phyloP scores from a whole-genome alignment of 164 flowering plant species.

The Annona cherimola region DNA sequence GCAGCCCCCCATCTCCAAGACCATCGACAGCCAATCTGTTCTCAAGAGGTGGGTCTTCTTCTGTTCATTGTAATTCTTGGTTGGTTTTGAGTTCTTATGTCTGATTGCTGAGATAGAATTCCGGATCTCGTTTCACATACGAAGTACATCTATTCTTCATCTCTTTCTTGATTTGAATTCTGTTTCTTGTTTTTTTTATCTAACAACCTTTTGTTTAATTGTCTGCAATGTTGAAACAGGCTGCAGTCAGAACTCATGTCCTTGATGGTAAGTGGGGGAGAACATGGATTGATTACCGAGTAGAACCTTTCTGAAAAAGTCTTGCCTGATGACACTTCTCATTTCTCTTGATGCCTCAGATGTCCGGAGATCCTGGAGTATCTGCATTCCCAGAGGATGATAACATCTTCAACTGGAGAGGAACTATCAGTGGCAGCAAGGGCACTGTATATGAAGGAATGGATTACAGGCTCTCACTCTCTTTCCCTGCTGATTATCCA shows the following conservation, averaged over 20 bases:
- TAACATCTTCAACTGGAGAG: slow-evolving; percentile 90
- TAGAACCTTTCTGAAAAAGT: not conserved
- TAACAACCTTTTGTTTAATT: not conserved
- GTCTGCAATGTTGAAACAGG: slow-evolving; percentile 14
- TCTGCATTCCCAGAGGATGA: slow-evolving; percentile 95
- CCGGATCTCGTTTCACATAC: not conserved
- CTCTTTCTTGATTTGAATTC: not conserved
- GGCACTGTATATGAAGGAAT: slow-evolving; percentile 94
- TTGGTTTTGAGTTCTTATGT: not conserved
- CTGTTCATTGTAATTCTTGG: not conserved
- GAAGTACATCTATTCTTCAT: not conserved
- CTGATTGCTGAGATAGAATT: not conserved
- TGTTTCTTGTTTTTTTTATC: not conserved
- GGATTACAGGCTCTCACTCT: slow-evolving; percentile 67
- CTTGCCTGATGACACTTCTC: too few relatives aligned
- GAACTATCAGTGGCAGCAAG: slow-evolving; percentile 83
- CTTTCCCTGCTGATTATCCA: slow-evolving; percentile 75
- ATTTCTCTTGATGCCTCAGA: slow-evolving; percentile 27
- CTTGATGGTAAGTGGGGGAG: slow-evolving; percentile 21
- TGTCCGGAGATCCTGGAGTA: slow-evolving; percentile 79
- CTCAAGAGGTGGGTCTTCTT: slow-evolving; percentile 38
- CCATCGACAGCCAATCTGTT: slow-evolving; percentile 57
- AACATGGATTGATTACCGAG: not conserved
- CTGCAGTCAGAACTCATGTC: slow-evolving; percentile 30
- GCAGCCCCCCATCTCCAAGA: slow-evolving; percentile 30